phyloP scores from a whole-genome alignment of 495 filamentous ascomycete species.

The Neurospora africana region DNA sequence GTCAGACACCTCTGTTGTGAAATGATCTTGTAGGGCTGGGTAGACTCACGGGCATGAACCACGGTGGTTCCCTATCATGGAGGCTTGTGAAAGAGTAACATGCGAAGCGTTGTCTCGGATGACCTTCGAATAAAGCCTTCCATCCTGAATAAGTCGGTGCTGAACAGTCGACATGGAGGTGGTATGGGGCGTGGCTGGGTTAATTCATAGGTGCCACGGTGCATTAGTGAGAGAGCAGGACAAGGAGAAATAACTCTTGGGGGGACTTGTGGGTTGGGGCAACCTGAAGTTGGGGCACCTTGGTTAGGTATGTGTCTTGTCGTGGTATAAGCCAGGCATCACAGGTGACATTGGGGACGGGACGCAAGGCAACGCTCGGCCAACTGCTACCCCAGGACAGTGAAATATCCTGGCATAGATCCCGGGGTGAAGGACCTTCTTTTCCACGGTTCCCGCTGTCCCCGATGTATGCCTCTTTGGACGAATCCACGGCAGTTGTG shows the following conservation, averaged over 20 bases:
- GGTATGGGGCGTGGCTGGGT: conserved; percentile 20
- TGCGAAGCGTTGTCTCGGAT: conserved; percentile 14
- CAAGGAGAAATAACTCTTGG: conserved; percentile 15
- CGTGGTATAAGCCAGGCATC: background rate
- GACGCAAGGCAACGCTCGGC: background rate
- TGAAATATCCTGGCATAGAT: background rate
- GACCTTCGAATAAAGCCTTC: conserved; percentile 12
- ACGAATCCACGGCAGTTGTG: conserved; percentile 20
- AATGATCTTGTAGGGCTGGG: background rate
- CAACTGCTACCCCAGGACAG: background rate
- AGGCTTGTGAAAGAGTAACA: conserved; percentile 10
- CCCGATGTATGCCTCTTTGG: conserved; percentile 10
- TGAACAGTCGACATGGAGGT: conserved; percentile 25
- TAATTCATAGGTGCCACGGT: conserved; percentile 11
- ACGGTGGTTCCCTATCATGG: conserved; percentile 12
- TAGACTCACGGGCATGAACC: conserved; percentile 24
- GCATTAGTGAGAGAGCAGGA: conserved; percentile 17
- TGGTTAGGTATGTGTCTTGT: background rate
- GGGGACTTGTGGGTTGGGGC: conserved; percentile 13
- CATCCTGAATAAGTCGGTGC: conserved; percentile 24
- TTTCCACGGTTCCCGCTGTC: conserved; percentile 13
- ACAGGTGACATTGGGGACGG: background rate
- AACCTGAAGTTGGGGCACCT: conserved; percentile 2
- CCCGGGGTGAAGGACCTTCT: conserved; percentile 10
- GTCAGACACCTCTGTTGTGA: conserved; percentile 5